Evolutionary conservation across 768 basidiomycete genomes (phyloP), one percentile per base, ranked within the genome.

Genomic region (Leccinum rimulosum): DNA sequence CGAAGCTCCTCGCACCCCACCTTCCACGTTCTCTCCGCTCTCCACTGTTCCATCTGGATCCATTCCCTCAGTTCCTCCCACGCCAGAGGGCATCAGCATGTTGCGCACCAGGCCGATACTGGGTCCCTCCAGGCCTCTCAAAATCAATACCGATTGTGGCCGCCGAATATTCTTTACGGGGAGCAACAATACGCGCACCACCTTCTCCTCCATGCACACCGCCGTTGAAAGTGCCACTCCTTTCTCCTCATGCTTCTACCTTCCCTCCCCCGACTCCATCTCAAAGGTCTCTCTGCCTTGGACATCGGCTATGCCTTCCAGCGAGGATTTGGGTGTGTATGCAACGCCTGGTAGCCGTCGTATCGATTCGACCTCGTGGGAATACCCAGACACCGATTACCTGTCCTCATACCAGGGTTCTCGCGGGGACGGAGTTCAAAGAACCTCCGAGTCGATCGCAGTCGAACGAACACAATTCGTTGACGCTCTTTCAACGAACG

Each of bases 201-300:
- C 75, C 0, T 75, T 77, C 17, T 85, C 86, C 33, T 87, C 87
- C 28, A 88, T 90, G 87, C 87, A 87, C 59, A 90, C 88, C 19
- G 88, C 88, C 40, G 82, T 88, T 51, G 88, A 89, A 71, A 70
- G 67, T 35, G 80, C 82, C 56, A 84, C 82, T 55, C 78, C 80
- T 12, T 84, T 83, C 64, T 79, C 82, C 17, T 84, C 84, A 1
- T 80, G 82, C 56, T 85, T 82, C 63, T 84, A 80, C 64, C 72
- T 84, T 55, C 75, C 76, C 55, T 80, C 79, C 38, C 76, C 81
- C 3, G 69, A 75, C 38, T 77, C 78, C 17, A 60, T 73, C 15
- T 76, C 78, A 19, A 75, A 73, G 64, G 63, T 70, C 30, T 76
- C 76, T 31, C 60, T 73, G 6, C 68, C 71, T 28, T 73, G 73